Evolutionary conservation across 2,329 filamentous ascomycete species (phyloP).

Genomic region (Pseudogymnoascus sp.): DNA sequence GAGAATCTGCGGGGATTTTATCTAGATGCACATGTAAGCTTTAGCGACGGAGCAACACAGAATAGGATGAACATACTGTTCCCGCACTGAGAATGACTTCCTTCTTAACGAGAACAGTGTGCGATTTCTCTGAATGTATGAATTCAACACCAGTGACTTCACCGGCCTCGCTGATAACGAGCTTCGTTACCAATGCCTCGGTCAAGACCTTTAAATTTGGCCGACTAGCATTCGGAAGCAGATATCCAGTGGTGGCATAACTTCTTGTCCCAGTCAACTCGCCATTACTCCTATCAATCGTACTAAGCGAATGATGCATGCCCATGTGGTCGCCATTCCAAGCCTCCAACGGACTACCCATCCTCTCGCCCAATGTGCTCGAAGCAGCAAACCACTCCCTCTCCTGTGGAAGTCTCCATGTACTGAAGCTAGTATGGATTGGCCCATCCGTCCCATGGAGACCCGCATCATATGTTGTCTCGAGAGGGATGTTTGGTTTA

Average conservation of each 20-base stretch:
- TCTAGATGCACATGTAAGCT: not conserved
- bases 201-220: conserved; percentile 72
- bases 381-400: conserved; percentile 4
- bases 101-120: conserved; percentile 20
- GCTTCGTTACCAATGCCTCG: conserved; percentile 71
- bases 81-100: conserved; percentile 28
- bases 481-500: conserved; percentile 13
- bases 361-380: conserved; percentile 11
- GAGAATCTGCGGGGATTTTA: conserved; percentile 27
- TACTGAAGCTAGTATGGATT: conserved; percentile 15
- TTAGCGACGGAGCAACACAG: not conserved
- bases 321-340: conserved; percentile 17
- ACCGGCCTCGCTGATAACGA: conserved; percentile 39
- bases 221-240: conserved; percentile 12
- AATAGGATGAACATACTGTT: not conserved
- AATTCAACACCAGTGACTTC: conserved; percentile 21
- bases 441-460: conserved; percentile 16
- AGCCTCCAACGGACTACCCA: conserved; percentile 12
- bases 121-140: conserved; percentile 9
- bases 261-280: conserved; percentile 14
- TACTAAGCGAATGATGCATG: not conserved
- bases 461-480: conserved; percentile 9
- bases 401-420: conserved; percentile 11
- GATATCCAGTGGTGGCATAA: conserved; percentile 19
- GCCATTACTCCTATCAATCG: conserved; percentile 10